Evolutionary conservation across 176 grass and related monocot species (phyloP).

Genomic region (Oryza nivara): DNA sequence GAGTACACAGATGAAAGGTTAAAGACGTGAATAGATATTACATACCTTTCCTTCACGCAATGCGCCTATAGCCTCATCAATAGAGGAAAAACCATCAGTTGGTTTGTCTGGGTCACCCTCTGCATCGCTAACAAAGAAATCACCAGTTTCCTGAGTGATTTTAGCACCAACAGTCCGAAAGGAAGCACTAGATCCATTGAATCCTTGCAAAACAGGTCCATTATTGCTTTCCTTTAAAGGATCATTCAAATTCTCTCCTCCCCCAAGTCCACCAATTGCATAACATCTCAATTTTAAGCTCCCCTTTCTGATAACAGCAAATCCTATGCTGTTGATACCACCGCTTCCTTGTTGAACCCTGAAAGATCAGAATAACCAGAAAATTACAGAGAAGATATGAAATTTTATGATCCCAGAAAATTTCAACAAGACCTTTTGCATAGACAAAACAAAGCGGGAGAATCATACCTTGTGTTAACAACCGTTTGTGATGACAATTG

Average conservation of each 20-base stretch:
- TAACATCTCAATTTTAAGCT: slow-evolving; percentile 64
- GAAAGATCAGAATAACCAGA: not conserved
- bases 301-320: slow-evolving; percentile 59
- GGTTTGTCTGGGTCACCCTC: slow-evolving; percentile 85
- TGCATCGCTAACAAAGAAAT: slow-evolving; percentile 88
- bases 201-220: slow-evolving; percentile 54
- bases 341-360: slow-evolving; percentile 59
- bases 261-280: slow-evolving; percentile 42
- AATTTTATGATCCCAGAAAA: not conserved
- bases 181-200: slow-evolving; percentile 42
- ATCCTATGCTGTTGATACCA: slow-evolving; percentile 54
- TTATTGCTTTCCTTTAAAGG: slow-evolving; percentile 58
- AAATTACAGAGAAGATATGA: not conserved
- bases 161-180: slow-evolving; percentile 75
- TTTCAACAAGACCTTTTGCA: not conserved
- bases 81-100: slow-evolving; percentile 71
- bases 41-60: slow-evolving; percentile 72
- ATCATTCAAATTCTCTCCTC: slow-evolving; percentile 40
- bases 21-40: not conserved
- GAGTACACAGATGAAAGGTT: not conserved
- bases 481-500: slow-evolving; percentile 39
- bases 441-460: not conserved
- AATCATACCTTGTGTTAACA: slow-evolving; percentile 55
- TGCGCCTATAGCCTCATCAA: slow-evolving; percentile 70
- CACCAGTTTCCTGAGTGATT: slow-evolving; percentile 83